A percentile compares a stretch with the other conserved stretches of the same genome.
phyloP scores from a whole-genome alignment of 148 eudicot species.

The Rhododendron mucronatum region DNA sequence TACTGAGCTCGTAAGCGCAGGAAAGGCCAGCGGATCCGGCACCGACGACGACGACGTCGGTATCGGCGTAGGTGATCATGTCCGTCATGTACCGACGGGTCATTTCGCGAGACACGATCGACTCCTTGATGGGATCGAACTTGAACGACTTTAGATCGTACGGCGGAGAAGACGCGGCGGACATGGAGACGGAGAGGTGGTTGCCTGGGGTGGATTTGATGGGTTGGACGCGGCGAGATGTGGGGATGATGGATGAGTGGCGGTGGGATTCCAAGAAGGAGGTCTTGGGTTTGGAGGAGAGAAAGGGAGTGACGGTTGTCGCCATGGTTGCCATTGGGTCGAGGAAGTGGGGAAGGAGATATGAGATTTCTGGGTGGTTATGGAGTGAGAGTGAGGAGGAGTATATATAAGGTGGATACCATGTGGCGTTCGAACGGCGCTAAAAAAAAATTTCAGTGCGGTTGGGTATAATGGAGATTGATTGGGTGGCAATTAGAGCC shows the following conservation, averaged over 20 bases:
- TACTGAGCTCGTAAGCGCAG: conserved; percentile 87
- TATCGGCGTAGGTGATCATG: conserved; percentile 83
- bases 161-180: conserved; percentile 32
- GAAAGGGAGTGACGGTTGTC: conserved; percentile 36
- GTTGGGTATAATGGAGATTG: no score
- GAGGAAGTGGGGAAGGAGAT: not conserved
- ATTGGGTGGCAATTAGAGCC: no score
- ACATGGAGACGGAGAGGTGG: conserved; percentile 27
- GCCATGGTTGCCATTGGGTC: conserved; percentile 24
- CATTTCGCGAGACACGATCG: conserved; percentile 88
- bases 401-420: not conserved
- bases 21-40: conserved; percentile 95
- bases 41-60: conserved; percentile 85
- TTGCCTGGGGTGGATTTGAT: conserved; percentile 18
- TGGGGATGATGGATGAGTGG: conserved; percentile 13
- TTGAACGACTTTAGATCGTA: conserved; percentile 54
- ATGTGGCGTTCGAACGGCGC: no score
- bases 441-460: no score
- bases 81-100: conserved; percentile 94
- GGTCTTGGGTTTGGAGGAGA: conserved; percentile 22
- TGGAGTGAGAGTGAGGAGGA: not conserved
- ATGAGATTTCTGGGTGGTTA: not conserved
- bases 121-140: conserved; percentile 82
- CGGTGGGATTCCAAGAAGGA: conserved; percentile 13
- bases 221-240: conserved; percentile 17